Evolutionary conservation across 2,329 filamentous ascomycete genomes (phyloP), one percentile per base, ranked within the genome.

Genomic region (Alternaria panax): DNA sequence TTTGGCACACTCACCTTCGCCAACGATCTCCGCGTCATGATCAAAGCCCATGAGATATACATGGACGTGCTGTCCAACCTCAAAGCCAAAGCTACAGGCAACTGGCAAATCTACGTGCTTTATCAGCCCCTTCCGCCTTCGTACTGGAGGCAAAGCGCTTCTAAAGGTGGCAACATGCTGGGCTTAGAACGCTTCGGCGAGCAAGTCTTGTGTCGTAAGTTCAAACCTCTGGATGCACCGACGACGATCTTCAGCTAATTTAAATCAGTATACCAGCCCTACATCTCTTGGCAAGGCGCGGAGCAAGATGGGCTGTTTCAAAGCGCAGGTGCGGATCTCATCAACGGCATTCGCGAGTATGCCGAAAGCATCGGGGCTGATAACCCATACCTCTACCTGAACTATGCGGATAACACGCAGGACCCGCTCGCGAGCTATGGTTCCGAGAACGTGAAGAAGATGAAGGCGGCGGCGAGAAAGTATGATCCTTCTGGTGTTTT

Each of bases 131-230:
- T 82, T 25, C 77, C 80, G 12, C 74, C 75, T n/a, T 64, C 78
- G 3, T 75, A 78, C 59, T 72, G 69, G 46, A 62, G 73, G 51
- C 66, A 78, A 14, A 78, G 76, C 27, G 59, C 59, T 5, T 71
- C 71, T 32, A 76, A 72, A 50, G 78, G 81, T 54, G 79, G 78
- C 40, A 80, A 80, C 61, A 74, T 82, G 47, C 70, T 82, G 30
- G 78, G 77, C 4, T 66, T 82, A 11, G 68, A 71, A 28, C 67
- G 67, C 3, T 71, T 71, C 42, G 54, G 58, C 14, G 57, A 57
- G 1, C 60, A 64, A 38, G 53, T 65, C 3, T 28, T 67, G 24
- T 68, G 69, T 43, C 27, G 70, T 70, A 51, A 67, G 68, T 63
- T 3, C 12, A 2, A 11, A 12, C 11, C 4, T 7, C 3, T 20